Evolutionary conservation across 371 early-diverging fungal species (phyloP).

Genomic region (Neoconidiobolus thromboides): DNA sequence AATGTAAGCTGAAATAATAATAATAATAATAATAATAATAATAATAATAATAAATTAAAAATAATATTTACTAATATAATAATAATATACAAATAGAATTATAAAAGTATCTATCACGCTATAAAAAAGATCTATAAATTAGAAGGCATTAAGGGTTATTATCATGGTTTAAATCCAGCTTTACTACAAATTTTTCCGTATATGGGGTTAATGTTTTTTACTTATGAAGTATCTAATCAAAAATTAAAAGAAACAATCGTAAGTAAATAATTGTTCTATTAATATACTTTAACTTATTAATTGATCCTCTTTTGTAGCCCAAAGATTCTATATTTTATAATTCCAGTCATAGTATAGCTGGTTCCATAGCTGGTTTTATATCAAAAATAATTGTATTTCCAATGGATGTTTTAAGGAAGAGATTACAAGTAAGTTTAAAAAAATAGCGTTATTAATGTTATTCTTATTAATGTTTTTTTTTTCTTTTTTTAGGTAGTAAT

Average conservation of each 20-base stretch:
- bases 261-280: constrained; percentile 14
- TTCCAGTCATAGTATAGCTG: not conserved
- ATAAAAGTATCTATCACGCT: constrained; percentile 39
- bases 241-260: constrained; percentile 14
- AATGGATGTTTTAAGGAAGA: constrained; percentile 66
- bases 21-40: not conserved
- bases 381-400: constrained; percentile 79
- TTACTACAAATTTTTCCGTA: constrained; percentile 80
- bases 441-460: constrained; percentile 6
- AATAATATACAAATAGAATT: constrained; percentile 12
- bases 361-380: constrained; percentile 39
- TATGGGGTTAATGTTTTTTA: constrained; percentile 70
- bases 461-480: constrained; percentile 8
- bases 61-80: constrained; percentile 6
- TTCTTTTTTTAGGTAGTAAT: not conserved
- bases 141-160: constrained; percentile 72
- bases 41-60: not conserved
- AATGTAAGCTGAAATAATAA: not conserved
- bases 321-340: not conserved
- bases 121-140: constrained; percentile 30
- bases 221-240: constrained; percentile 39
- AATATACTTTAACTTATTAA: not conserved
- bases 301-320: not conserved
- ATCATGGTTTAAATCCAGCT: constrained; percentile 65
- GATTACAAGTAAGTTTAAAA: constrained; percentile 29